Evolutionary conservation across 1,139 yeast genomes (phyloP).

Genomic region (Debaryomycetaceae sp.): DNA sequence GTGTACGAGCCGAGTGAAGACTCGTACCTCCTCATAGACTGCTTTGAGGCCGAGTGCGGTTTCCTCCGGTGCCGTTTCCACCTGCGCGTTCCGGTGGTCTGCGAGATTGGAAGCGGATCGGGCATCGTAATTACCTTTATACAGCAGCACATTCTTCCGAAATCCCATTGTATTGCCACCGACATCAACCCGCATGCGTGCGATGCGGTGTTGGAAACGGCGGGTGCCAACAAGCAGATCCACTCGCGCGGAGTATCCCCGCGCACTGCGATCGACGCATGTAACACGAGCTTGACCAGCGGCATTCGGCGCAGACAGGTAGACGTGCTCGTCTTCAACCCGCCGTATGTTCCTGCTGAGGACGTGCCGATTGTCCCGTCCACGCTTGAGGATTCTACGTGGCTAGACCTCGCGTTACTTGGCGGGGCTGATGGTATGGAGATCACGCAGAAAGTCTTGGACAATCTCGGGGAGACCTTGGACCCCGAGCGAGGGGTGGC

Average conservation of each 20-base stretch:
- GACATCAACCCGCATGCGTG: slow-evolving; percentile 81
- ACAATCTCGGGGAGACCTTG: slow-evolving; percentile 37
- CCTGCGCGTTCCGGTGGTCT: slow-evolving; percentile 39
- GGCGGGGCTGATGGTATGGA: slow-evolving; percentile 92
- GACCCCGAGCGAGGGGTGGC: slow-evolving; percentile 52
- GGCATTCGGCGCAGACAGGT: slow-evolving; percentile 35
- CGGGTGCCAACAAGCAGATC: slow-evolving; percentile 25
- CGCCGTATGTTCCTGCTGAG: slow-evolving; percentile 93
- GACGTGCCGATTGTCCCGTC: slow-evolving; percentile 47
- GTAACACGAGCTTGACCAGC: slow-evolving; percentile 49
- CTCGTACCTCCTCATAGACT: slow-evolving; percentile 70
- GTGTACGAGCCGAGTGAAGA: slow-evolving; percentile 96
- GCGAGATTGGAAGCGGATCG: slow-evolving; percentile 90
- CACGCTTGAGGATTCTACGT: slow-evolving; percentile 34
- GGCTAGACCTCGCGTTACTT: slow-evolving; percentile 82
- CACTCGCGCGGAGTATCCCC: slow-evolving; percentile 6
- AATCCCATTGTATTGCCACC: slow-evolving; percentile 49
- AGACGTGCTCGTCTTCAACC: slow-evolving; percentile 77
- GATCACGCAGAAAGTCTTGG: slow-evolving; percentile 56
- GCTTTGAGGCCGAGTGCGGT: slow-evolving; percentile 49
- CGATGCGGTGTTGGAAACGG: slow-evolving; percentile 39
- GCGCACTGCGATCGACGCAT: slow-evolving; percentile 30
- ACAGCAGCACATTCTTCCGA: slow-evolving; percentile 37
- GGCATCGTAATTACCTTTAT: slow-evolving; percentile 79
- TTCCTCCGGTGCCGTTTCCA: slow-evolving; percentile 21